Percentiles rank a stretch among this genome's conserved stretches.
These are phyloP conservation scores for Apiospora koreana DNA, from an alignment of 2,329 filamentous ascomycete genomes.

Conservation along the genomic window DNA sequence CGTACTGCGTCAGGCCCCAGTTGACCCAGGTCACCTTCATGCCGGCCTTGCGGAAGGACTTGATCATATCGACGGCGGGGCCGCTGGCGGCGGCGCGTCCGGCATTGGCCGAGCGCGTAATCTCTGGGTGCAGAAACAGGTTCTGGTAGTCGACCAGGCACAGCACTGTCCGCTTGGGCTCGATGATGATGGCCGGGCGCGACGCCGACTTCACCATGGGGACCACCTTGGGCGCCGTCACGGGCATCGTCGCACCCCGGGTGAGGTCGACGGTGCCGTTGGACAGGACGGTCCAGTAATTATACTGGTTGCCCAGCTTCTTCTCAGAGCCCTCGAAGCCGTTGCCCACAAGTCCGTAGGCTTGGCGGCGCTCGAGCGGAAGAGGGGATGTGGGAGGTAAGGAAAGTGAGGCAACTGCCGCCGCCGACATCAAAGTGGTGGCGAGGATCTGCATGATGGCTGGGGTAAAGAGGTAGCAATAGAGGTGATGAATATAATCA, in stretches of 20 bases:
- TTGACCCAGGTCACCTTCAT: slow-evolving; percentile 32
- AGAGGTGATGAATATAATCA: not conserved
- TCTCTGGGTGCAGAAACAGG: not conserved
- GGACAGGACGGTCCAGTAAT: not conserved
- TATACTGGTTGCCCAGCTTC: not conserved
- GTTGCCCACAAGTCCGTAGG: not conserved
- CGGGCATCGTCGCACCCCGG: not conserved
- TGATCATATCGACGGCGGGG: not conserved
- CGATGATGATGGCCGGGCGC: not conserved
- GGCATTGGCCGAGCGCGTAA: not conserved
- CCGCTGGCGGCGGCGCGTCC: not conserved
- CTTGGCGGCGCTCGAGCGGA: not conserved
- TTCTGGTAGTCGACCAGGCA: not conserved
- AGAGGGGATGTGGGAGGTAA: not conserved
- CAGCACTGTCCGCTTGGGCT: not conserved
- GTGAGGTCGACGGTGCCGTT: slow-evolving; percentile 1
- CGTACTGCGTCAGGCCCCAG: slow-evolving; percentile 31
- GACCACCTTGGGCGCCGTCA: not conserved
- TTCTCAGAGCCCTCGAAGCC: not conserved
- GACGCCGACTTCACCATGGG: not conserved
- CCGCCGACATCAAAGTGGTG: not conserved
- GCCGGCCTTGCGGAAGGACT: slow-evolving; percentile 6
- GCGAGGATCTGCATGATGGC: not conserved
- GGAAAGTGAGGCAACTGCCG: not conserved
- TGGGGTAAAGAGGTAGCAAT: not conserved